phyloP scores from a whole-genome alignment of 2,329 filamentous ascomycete genomes.

The Coniochaeta prunicola region DNA sequence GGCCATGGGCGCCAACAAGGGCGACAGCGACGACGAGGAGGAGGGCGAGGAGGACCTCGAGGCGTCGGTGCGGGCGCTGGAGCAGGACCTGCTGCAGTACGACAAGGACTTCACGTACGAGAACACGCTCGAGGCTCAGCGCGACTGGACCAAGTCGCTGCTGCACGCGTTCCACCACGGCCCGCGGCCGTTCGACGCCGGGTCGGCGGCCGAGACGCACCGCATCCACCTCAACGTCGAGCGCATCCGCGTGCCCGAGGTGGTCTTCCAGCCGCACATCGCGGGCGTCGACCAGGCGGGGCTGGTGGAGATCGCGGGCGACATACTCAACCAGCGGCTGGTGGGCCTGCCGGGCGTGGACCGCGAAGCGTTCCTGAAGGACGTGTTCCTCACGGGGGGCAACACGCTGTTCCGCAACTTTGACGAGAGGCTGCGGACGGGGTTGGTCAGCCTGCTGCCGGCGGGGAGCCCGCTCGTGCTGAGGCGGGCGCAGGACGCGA shows the following conservation, averaged over 20 bases:
- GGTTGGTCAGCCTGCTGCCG: conserved; percentile 66
- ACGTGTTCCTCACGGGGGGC: conserved; percentile 93
- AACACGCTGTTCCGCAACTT: conserved; percentile 83
- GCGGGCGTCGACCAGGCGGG: conserved; percentile 91
- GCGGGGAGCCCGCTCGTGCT: conserved; percentile 60
- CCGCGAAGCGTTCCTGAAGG: conserved; percentile 66
- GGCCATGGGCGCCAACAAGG: conserved; percentile 66
- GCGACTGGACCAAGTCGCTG: conserved; percentile 89
- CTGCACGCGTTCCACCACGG: conserved; percentile 87
- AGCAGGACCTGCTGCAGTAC: conserved; percentile 77
- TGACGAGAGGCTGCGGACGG: conserved; percentile 69
- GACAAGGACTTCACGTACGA: conserved; percentile 89
- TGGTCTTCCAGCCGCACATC: conserved; percentile 85
- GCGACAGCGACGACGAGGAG: conserved; percentile 75
- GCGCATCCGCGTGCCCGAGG: conserved; percentile 87
- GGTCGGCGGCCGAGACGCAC: conserved; percentile 70
- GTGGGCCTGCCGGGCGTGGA: conserved; percentile 38
- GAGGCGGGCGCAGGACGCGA: conserved; percentile 64
- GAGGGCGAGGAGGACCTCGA: conserved; percentile 87
- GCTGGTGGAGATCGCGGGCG: conserved; percentile 82
- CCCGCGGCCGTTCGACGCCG: conserved; percentile 75
- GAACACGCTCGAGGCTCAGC: conserved; percentile 83
- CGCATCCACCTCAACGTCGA: conserved; percentile 96
- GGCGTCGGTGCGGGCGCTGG: conserved; percentile 65
- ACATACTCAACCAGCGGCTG: conserved; percentile 81